These are phyloP conservation scores for Penicillium verrucosum DNA, from an alignment of 2,329 filamentous ascomycete genomes.

Conservation along the genomic window DNA sequence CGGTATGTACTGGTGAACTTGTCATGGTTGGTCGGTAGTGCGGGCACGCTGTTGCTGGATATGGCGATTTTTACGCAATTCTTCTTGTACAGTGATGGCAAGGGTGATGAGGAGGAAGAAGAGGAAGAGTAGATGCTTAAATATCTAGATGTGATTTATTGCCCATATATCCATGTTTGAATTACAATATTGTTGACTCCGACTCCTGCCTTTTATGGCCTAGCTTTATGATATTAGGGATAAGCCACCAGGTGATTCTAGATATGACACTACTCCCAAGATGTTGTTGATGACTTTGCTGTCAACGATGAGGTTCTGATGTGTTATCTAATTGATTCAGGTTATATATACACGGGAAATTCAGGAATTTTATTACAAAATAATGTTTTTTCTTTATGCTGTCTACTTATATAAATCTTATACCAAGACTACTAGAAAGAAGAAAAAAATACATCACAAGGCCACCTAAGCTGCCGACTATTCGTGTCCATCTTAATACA, in stretches of 20 bases:
- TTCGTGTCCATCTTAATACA: not conserved
- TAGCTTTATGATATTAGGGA: not conserved
- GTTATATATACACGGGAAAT: too few species aligned
- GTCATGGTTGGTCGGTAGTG: slow-evolving; percentile 84
- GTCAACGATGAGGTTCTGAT: not conserved
- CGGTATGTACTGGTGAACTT: slow-evolving; percentile 84
- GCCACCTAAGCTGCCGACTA: too few species aligned
- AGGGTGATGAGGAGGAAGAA: slow-evolving; percentile 21
- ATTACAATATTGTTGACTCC: not conserved
- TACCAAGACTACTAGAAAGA: too few species aligned
- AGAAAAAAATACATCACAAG: too few species aligned
- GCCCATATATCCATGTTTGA: not conserved
- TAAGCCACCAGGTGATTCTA: not conserved
- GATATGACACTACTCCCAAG: not conserved
- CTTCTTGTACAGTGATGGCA: slow-evolving; percentile 67
- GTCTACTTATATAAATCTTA: too few species aligned
- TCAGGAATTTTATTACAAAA: too few species aligned
- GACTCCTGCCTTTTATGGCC: not conserved
- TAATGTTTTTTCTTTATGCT: too few species aligned
- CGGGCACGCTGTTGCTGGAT: slow-evolving; percentile 83
- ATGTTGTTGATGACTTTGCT: not conserved
- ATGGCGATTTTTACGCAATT: slow-evolving; percentile 86
- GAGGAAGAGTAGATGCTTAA: slow-evolving; percentile 4
- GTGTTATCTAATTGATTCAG: not conserved
- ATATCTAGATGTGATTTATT: not conserved